A percentile compares a stretch with the other conserved stretches of the same genome.
These are phyloP conservation scores for Cryptococcus sp. DNA, from an alignment of 1,284 basidiomycete genomes.

Conservation along the genomic window DNA sequence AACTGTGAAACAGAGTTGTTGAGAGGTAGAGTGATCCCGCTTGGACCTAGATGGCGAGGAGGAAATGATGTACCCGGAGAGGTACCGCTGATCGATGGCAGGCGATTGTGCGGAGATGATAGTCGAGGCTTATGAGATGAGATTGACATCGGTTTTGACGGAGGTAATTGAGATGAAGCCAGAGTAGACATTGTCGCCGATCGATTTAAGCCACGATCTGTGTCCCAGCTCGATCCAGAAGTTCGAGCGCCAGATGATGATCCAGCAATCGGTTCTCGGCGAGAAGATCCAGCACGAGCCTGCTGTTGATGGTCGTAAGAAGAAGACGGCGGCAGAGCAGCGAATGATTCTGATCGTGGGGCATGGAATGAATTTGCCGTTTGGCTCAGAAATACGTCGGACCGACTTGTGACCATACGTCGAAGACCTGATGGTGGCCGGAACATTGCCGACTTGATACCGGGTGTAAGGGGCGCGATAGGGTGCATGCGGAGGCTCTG, in stretches of 20 bases:
- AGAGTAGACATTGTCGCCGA: conserved; percentile 28
- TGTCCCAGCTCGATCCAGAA: conserved; percentile 34
- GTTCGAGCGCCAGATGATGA: conserved; percentile 25
- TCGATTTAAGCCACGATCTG: conserved; percentile 19
- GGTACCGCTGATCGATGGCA: conserved; percentile 22
- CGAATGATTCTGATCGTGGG: conserved; percentile 16
- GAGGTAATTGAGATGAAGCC: conserved; percentile 30
- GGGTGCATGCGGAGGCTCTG: conserved; percentile 18
- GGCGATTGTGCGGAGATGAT: conserved; percentile 13
- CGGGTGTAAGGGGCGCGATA: conserved; percentile 9
- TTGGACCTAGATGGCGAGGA: conserved; percentile 32
- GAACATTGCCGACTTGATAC: conserved; percentile 7
- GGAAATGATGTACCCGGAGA: conserved; percentile 36
- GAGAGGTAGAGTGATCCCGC: conserved; percentile 66
- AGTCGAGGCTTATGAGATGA: conserved; percentile 6
- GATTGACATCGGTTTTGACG: conserved; percentile 29
- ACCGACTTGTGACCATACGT: conserved; percentile 36
- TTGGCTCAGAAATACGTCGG: conserved; percentile 32
- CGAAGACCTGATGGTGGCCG: conserved; percentile 32
- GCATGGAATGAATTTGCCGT: conserved; percentile 9
- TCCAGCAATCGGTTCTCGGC: conserved; percentile 1
- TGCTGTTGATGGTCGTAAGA: conserved; percentile 1
- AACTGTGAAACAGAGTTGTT: conserved; percentile 79
- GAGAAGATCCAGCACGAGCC: conserved; percentile 4
- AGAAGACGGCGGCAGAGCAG: conserved; percentile 14